Base-by-base conservation (phyloP, 441 rosid species). In the Gossypium trilobum region DNA sequence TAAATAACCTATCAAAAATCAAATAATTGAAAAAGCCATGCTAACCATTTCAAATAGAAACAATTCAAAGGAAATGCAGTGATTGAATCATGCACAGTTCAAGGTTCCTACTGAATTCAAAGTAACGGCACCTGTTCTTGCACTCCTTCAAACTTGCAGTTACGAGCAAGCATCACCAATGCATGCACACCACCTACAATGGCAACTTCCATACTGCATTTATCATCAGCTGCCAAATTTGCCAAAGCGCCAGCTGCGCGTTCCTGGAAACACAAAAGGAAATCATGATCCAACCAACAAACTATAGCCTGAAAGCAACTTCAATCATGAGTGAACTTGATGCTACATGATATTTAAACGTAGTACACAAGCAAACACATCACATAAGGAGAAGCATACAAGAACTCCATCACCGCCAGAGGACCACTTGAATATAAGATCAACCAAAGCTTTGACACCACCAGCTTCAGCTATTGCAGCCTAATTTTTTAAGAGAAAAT, bases 241-340 rank as follows among this genome's bases (percentile, higher is more conserved):
- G 98, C 98, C 81, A 94, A 85, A 58, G 97, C 98, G 66, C 98
- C 98, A 33, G 98, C 98, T 39, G 98, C 97, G 68, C 98, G 96
- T 84, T 94, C 98, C 98, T 94, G 78, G 72, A 85, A 74, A 78
- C 51, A 68, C 70, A 73, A 71, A 78, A 68, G 13, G 19, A 59
- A 25, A 46, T 25, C 27, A 71, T 10, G 55, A 78, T 42, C 51
- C 68, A 74, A 50, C 48, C 42, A 44, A 62, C 54, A 60, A 72
- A 25, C 16, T 50, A 73, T 54, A 11, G 10, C 58, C 51, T 19
- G 73, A 75, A 4, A 63, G 39, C 68, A 68, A 60, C 50, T 57
- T 13, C 29, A 54, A 50, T 17, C 8, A 6, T 14, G 31, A 16
- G 36, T 4, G 48, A 0, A 54, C 46, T 31, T 36, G 72, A 71